Evolutionary conservation across 1,284 basidiomycete species (phyloP), one percentile per base, ranked within the genome.

Genomic region (Fistulina hepatica): DNA sequence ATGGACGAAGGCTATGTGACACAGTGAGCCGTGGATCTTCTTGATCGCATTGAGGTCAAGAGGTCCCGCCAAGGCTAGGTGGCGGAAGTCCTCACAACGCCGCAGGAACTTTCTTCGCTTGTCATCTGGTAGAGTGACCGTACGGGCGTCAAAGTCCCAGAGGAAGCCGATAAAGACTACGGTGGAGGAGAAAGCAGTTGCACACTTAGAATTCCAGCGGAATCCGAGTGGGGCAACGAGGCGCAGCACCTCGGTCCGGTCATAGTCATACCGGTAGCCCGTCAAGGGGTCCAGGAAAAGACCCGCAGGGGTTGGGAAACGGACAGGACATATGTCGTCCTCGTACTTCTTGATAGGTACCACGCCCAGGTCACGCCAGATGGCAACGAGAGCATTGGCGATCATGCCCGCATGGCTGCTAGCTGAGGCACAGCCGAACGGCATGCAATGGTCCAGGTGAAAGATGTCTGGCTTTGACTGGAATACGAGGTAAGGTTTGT

Each of bases 331-430:
- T 20, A 52, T 39, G 39, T 58, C 56, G 33, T 59, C 56, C 11
- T 57, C 53, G 48, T 52, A 59, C 33, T 54, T 50, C 3, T 34
- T 34, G 3, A 22, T 20, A 5, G 12, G 13, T 30, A 23, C 2
- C 31, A 38, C 21, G 4, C 36, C 39, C 13, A 26, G 6, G 1
- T 22, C 21, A 2, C 36, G 36, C 4, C 44, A 28, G 3, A 30
- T 34, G 10, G 49, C 50, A 1, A 53, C 45, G 0, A 43, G 32
- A 0, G 49, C 45, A 24, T 53, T 50, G 17, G 44, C 48, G 7
- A 50, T 43, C n/a, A 49, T 46, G 2, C 54, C 56, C 6, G 50
- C 47, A 8, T 51, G 34, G 16, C 55, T 55, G 6, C 45, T 36
- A 1, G 50, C 49, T 0, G 51, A 46, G 0, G 39, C n/a, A 2